A percentile compares a stretch with the other conserved stretches of the same genome.
These are phyloP conservation scores for Urochloa ruziziensis DNA, from an alignment of 176 grass and related monocot genomes.

Conservation along the genomic window DNA sequence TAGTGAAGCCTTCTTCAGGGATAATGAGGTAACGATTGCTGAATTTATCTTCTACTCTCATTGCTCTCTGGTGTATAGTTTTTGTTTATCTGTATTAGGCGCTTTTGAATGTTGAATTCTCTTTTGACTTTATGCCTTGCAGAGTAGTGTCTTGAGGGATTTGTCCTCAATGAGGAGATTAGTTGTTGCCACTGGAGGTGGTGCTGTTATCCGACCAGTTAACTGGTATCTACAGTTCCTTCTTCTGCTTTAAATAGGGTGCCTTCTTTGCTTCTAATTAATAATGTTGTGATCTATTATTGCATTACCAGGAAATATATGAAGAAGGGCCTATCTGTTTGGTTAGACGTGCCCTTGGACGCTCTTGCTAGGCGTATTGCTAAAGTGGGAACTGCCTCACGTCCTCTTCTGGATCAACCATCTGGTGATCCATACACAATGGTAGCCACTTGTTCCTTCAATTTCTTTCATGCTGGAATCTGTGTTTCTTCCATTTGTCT, in stretches of 20 bases:
- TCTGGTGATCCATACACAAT: slow-evolving; percentile 92
- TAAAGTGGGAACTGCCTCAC: slow-evolving; percentile 92
- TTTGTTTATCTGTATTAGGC: not conserved
- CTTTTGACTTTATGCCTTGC: slow-evolving; percentile 19
- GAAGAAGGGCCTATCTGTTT: slow-evolving; percentile 87
- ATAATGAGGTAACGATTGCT: slow-evolving; percentile 72
- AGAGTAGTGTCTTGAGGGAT: slow-evolving; percentile 91
- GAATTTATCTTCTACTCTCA: not conserved
- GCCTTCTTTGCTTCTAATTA: not conserved
- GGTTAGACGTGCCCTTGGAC: slow-evolving; percentile 97
- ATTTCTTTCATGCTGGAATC: not conserved
- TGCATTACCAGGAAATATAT: slow-evolving; percentile 78
- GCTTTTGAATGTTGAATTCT: not conserved
- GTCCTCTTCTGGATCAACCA: slow-evolving; percentile 90
- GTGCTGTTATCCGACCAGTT: slow-evolving; percentile 87
- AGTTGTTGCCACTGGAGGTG: slow-evolving; percentile 97
- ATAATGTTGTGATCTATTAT: not conserved
- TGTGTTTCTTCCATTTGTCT: too few relatives aligned
- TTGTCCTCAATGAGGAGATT: slow-evolving; percentile 84
- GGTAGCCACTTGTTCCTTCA: slow-evolving; percentile 44
- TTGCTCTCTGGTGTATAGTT: not conserved
- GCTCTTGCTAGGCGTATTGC: slow-evolving; percentile 90
- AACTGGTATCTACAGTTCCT: slow-evolving; percentile 69
- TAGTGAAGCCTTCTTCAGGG: slow-evolving; percentile 91
- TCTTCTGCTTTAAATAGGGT: slow-evolving; percentile 9